Evolutionary conservation across 768 basidiomycete genomes (phyloP).

Genomic region (Trichaptum fuscoviolaceum): DNA sequence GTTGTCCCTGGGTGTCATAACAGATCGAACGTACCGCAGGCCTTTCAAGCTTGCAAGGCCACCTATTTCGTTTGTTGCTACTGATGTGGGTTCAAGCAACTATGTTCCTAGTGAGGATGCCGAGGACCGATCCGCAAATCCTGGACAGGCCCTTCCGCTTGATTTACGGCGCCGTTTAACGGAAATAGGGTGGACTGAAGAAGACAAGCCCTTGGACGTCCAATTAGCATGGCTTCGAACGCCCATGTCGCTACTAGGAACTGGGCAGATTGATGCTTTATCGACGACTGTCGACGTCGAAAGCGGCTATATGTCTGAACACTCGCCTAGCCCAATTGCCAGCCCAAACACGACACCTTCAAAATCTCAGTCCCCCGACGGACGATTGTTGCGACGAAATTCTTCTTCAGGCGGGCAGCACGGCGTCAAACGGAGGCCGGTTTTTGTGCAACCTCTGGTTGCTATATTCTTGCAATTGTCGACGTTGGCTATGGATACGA

Average conservation of each 20-base stretch:
- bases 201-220: constrained; percentile 49
- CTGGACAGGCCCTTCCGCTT: constrained; percentile 44
- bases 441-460: constrained; percentile 61
- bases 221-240: constrained; percentile 54
- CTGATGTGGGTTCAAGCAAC: constrained; percentile 62
- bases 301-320: constrained; percentile 1
- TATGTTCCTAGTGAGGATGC: constrained; percentile 52
- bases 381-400: constrained; percentile 54
- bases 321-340: constrained; percentile 15
- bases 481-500: constrained; percentile 44
- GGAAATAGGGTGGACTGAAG: constrained; percentile 72
- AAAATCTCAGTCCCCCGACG: constrained; percentile 29
- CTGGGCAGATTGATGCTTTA: constrained; percentile 48
- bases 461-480: constrained; percentile 51
- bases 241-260: constrained; percentile 62
- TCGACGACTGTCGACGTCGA: constrained; percentile 23
- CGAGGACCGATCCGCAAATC: constrained; percentile 41
- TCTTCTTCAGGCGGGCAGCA: constrained; percentile 25
- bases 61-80: constrained; percentile 68
- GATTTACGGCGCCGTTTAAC: constrained; percentile 62
- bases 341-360: constrained; percentile 15
- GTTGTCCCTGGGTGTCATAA: constrained; percentile 52
- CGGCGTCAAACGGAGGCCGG: constrained; percentile 51
- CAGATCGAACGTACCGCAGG: constrained; percentile 53
- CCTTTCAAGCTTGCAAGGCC: constrained; percentile 70